A percentile compares a stretch with the other conserved stretches of the same genome.
Evolutionary conservation across 2,329 filamentous ascomycete genomes (phyloP).

Genomic region (Aspergillus sp.): DNA sequence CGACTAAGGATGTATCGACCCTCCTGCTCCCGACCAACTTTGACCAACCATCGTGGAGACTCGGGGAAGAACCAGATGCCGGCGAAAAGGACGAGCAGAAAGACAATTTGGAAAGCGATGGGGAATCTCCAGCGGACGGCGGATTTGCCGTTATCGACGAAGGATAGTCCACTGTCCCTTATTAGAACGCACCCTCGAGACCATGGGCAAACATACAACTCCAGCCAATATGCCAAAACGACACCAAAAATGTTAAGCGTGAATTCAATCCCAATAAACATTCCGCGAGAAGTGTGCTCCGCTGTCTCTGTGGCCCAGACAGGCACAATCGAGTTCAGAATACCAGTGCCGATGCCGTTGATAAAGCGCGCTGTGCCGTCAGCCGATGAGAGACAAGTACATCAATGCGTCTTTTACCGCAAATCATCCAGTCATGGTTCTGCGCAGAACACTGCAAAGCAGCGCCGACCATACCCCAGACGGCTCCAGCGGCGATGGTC

Average conservation of each 20-base stretch:
- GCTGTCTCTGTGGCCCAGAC: constrained; percentile 64
- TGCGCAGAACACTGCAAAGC: constrained; percentile 55
- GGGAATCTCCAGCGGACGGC: constrained; percentile 59
- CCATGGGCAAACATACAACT: constrained; percentile 36
- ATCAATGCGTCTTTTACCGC: constrained; percentile 34
- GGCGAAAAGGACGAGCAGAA: constrained; percentile 48
- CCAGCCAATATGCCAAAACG: constrained; percentile 53
- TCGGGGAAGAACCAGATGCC: constrained; percentile 61
- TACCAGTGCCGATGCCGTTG: constrained; percentile 59
- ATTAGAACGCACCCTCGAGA: no score
- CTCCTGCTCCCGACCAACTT: constrained; percentile 57
- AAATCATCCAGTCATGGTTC: constrained; percentile 62
- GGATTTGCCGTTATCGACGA: constrained; percentile 49
- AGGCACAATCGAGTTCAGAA: constrained; percentile 60
- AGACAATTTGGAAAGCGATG: constrained; percentile 60
- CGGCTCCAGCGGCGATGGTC: constrained; percentile 51
- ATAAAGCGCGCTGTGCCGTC: constrained; percentile 42
- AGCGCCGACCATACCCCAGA: constrained; percentile 53
- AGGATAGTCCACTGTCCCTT: constrained; percentile 47
- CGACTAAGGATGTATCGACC: constrained; percentile 56
- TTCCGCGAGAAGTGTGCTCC: constrained; percentile 57
- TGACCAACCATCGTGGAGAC: constrained; percentile 50
- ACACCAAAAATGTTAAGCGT: constrained; percentile 65
- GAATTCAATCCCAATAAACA: constrained; percentile 63
- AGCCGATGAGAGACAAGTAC: background rate